Conservation (phyloP, 2,329 filamentous ascomycete species). For the Ambrosiella beaveri region DNA sequence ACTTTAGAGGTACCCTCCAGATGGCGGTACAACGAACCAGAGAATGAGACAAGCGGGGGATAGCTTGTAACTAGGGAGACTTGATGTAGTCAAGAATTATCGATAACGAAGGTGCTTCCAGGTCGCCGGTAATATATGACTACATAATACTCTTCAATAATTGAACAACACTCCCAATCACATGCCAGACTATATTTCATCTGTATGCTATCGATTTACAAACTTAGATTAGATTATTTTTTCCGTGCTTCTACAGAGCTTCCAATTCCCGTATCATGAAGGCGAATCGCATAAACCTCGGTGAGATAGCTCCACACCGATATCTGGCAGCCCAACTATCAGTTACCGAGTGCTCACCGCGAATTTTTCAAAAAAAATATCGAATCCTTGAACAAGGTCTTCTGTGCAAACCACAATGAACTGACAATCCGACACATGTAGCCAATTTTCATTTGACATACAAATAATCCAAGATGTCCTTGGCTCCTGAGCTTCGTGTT, state of each 20-base stretch:
- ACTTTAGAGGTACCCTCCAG: background rate
- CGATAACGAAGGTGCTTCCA: no score
- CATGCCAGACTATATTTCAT: no score
- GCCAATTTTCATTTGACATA: background rate
- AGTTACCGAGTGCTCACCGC: background rate
- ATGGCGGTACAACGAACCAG: background rate
- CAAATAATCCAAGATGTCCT: slow-evolving; percentile 18
- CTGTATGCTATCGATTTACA: no score
- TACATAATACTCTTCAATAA: no score
- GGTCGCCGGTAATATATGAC: no score
- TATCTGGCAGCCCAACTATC: background rate
- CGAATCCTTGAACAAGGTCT: no score
- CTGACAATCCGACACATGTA: no score
- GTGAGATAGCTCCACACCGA: background rate
- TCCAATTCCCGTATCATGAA: background rate
- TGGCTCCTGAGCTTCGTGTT: slow-evolving; percentile 42
- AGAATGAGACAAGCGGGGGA: no score
- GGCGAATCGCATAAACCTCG: background rate
- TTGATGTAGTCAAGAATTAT: no score
- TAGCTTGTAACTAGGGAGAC: no score
- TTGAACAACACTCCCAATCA: no score
- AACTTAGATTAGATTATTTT: background rate
- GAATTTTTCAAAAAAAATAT: background rate
- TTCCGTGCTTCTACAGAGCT: background rate
- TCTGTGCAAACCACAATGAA: no score